phyloP scores from a whole-genome alignment of 2,329 filamentous ascomycete species.

The Cladophialophora yegresii region DNA sequence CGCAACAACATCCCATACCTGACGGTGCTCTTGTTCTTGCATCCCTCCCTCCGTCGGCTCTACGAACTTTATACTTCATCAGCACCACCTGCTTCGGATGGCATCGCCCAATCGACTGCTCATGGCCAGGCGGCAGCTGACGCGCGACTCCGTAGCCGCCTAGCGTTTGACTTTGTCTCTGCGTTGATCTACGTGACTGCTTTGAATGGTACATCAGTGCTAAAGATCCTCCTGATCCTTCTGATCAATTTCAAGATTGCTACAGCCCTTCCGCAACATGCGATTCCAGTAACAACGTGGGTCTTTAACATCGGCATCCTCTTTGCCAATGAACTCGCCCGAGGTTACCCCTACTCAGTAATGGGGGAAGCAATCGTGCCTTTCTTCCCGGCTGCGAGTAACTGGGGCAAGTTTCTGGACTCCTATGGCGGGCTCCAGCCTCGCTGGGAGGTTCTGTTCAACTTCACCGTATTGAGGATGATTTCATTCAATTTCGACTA shows the following conservation, averaged over 20 bases:
- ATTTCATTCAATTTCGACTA: conserved; percentile 98
- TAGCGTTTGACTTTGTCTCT: conserved; percentile 80
- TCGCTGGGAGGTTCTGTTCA: conserved; percentile 97
- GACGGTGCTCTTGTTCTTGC: conserved; percentile 69
- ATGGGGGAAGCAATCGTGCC: conserved; percentile 59
- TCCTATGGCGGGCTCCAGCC: conserved; percentile 77
- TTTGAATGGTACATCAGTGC: conserved; percentile 79
- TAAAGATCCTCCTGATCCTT: conserved; percentile 80
- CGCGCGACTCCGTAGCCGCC: conserved; percentile 66
- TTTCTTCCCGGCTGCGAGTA: conserved; percentile 50
- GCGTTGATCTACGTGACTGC: conserved; percentile 74
- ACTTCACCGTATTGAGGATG: conserved; percentile 85
- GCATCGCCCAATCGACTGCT: conserved; percentile 14
- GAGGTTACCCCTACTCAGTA: conserved; percentile 72
- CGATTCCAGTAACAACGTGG: conserved; percentile 79
- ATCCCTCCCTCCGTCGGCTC: conserved; percentile 72
- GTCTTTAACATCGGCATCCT: conserved; percentile 80
- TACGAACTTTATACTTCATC: conserved; percentile 60
- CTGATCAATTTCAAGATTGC: conserved; percentile 79
- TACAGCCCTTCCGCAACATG: conserved; percentile 67
- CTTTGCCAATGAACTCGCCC: conserved; percentile 83
- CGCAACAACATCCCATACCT: conserved; percentile 84
- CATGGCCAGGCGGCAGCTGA: conserved; percentile 50
- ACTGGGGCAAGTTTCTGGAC: conserved; percentile 74
- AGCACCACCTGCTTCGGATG: conserved; percentile 6